Conservation (phyloP, 1,139 yeast genomes). For the Hansenula lynferdii region DNA sequence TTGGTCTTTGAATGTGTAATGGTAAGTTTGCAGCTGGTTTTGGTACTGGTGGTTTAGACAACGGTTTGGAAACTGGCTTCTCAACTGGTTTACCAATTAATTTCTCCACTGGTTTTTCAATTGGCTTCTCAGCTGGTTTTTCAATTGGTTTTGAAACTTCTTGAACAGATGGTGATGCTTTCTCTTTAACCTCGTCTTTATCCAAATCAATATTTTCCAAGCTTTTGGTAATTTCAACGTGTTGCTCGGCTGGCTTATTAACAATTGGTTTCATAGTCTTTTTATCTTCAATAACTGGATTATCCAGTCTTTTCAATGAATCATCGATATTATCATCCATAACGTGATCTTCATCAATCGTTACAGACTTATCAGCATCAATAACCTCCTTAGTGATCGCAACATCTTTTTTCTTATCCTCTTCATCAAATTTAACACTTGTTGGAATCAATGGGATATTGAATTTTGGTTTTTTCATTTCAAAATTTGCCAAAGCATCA, state of each 20-base stretch:
- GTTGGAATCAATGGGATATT: conserved; percentile 19
- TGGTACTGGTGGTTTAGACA: not conserved
- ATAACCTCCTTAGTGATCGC: not conserved
- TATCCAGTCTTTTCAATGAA: not conserved
- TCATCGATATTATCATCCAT: not conserved
- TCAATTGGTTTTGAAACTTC: not conserved
- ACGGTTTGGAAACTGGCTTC: too few species aligned
- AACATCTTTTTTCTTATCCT: conserved; percentile 1
- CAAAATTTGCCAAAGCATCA: conserved; percentile 16
- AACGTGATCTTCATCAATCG: too few species aligned
- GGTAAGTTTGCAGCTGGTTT: not conserved
- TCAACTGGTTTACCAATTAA: too few species aligned
- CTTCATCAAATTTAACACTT: conserved; percentile 8
- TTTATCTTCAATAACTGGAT: too few species aligned
- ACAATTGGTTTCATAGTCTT: not conserved
- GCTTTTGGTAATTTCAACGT: not conserved
- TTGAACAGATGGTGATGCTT: too few species aligned
- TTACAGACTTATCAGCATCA: not conserved
- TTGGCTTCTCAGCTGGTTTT: too few species aligned
- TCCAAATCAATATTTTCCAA: not conserved
- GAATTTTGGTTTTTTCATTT: conserved; percentile 19
- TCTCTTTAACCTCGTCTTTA: not conserved
- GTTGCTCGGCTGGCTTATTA: too few species aligned
- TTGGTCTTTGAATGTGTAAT: conserved; percentile 1
- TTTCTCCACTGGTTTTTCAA: too few species aligned